Conservation (phyloP, 2,329 filamentous ascomycete genomes). For the Botrytis fragariae region DNA sequence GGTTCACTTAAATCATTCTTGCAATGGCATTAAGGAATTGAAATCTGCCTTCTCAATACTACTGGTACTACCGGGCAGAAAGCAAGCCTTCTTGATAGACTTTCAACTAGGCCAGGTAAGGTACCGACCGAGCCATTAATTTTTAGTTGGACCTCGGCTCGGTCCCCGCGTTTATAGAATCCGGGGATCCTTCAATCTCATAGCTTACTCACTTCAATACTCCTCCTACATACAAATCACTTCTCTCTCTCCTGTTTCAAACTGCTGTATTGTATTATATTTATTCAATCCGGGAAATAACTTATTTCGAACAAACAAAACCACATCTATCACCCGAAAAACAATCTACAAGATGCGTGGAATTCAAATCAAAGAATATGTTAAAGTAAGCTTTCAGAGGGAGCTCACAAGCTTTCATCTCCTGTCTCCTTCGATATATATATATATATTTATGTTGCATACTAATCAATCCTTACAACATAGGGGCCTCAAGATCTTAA, state of each 20-base stretch:
- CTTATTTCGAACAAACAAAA: background rate
- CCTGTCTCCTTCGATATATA: background rate
- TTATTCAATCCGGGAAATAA: background rate
- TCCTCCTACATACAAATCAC: background rate
- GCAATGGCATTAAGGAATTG: background rate
- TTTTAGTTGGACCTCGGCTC: constrained; percentile 8
- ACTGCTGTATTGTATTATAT: background rate
- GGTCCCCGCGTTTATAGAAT: constrained; percentile 11
- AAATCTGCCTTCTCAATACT: background rate
- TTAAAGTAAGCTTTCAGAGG: constrained; percentile 54
- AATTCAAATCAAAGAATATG: constrained; percentile 71
- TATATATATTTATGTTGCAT: background rate
- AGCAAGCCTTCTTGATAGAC: background rate
- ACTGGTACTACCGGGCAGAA: background rate
- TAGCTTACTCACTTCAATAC: background rate
- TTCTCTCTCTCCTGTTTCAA: background rate
- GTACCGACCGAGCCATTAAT: background rate
- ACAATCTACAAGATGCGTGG: constrained; percentile 60
- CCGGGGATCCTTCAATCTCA: background rate
- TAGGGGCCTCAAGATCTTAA: constrained; percentile 77
- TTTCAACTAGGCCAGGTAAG: background rate
- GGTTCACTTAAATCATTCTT: background rate
- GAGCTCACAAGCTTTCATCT: background rate
- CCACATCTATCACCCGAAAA: background rate
- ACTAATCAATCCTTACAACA: background rate